These are phyloP conservation scores for Alternaria atra DNA, from an alignment of 2,329 filamentous ascomycete genomes.

Conservation along the genomic window DNA sequence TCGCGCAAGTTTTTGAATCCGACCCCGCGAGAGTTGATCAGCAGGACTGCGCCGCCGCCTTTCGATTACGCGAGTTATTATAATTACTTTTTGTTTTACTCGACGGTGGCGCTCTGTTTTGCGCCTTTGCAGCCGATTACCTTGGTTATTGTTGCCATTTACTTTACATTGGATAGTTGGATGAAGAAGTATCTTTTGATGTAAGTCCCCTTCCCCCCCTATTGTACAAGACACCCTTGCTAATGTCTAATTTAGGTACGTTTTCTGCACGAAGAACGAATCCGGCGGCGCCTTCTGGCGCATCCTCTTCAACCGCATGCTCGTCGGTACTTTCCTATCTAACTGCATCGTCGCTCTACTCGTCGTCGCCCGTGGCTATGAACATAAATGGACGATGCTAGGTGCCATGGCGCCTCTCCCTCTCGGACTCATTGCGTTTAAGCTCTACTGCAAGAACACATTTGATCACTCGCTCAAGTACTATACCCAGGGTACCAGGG, in stretches of 20 bases:
- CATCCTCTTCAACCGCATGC: slow-evolving; percentile 87
- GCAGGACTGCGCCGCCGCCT: slow-evolving; percentile 87
- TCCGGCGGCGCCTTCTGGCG: slow-evolving; percentile 95
- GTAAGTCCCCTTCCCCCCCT: slow-evolving; percentile 49
- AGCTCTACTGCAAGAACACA: slow-evolving; percentile 77
- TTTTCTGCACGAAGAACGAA: slow-evolving; percentile 96
- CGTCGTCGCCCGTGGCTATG: slow-evolving; percentile 70
- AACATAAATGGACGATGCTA: slow-evolving; percentile 63
- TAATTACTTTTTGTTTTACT: slow-evolving; percentile 96
- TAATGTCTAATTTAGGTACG: slow-evolving; percentile 56
- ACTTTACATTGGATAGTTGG: slow-evolving; percentile 86
- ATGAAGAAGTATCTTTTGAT: slow-evolving; percentile 95
- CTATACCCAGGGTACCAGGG: slow-evolving; percentile 73
- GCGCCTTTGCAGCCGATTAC: slow-evolving; percentile 86
- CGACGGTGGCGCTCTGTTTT: slow-evolving; percentile 87
- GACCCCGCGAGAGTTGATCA: slow-evolving; percentile 89
- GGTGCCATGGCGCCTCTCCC: slow-evolving; percentile 77
- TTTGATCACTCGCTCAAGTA: slow-evolving; percentile 86
- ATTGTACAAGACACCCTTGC: too few relatives aligned
- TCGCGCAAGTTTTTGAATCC: slow-evolving; percentile 84
- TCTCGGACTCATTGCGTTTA: slow-evolving; percentile 82
- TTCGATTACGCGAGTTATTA: slow-evolving; percentile 98
- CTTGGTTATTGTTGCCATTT: slow-evolving; percentile 84
- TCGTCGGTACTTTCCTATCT: slow-evolving; percentile 81
- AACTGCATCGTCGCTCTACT: slow-evolving; percentile 82